Evolutionary conservation across 2,329 filamentous ascomycete genomes (phyloP).

Genomic region (Curvularia hawaiiensis): DNA sequence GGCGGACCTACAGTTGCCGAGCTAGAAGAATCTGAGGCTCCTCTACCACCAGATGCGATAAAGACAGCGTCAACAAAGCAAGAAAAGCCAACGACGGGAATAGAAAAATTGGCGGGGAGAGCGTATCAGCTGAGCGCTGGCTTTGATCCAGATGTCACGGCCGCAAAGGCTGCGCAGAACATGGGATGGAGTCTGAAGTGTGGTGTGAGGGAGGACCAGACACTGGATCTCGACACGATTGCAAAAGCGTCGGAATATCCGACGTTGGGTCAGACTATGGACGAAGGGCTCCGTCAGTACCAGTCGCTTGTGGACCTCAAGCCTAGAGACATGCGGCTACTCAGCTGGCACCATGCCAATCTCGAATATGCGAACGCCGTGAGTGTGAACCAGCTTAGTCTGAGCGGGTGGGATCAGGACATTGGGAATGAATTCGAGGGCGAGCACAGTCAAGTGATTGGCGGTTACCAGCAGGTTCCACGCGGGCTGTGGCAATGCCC

Average conservation of each 20-base stretch:
- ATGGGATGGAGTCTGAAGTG: slow-evolving; percentile 83
- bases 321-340: slow-evolving; percentile 82
- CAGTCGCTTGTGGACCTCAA: slow-evolving; percentile 80
- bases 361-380: slow-evolving; percentile 96
- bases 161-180: slow-evolving; percentile 74
- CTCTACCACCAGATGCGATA: slow-evolving; percentile 54
- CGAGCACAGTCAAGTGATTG: slow-evolving; percentile 88
- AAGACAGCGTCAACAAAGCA: slow-evolving; percentile 42
- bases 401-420: slow-evolving; percentile 95
- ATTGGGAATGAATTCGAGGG: slow-evolving; percentile 98
- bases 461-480: slow-evolving; percentile 93
- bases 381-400: slow-evolving; percentile 83
- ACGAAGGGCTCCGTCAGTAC: slow-evolving; percentile 89
- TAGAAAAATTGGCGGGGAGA: slow-evolving; percentile 70
- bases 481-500: slow-evolving; percentile 82
- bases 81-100: slow-evolving; percentile 56
- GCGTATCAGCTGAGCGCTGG: slow-evolving; percentile 71
- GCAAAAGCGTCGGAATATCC: slow-evolving; percentile 66
- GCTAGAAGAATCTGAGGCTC: slow-evolving; percentile 70
- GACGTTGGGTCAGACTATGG: slow-evolving; percentile 87
- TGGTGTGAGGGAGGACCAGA: slow-evolving; percentile 64
- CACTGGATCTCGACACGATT: slow-evolving; percentile 72
- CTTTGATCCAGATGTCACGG: slow-evolving; percentile 70
- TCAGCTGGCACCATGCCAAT: slow-evolving; percentile 99
- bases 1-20: slow-evolving; percentile 72